Base-by-base conservation (phyloP, 805 yeast species). In the Yarrowia sp. region DNA sequence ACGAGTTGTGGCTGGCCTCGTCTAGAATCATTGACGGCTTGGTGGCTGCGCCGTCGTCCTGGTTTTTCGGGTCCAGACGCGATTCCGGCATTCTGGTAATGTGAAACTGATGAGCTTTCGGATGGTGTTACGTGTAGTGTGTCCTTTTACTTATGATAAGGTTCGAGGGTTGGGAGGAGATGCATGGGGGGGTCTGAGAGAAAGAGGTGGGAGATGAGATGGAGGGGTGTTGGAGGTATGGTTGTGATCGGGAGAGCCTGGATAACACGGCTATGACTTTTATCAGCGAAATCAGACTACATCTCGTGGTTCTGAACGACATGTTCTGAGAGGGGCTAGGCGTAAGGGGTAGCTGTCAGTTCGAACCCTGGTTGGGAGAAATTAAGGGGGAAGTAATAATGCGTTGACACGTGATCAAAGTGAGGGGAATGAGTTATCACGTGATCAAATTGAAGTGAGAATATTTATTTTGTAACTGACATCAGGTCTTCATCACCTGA, bases 21-120 rank as follows among this genome's bases (percentile, higher is more conserved):
- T 56, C 64, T 19, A 56, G 48, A 16, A 56, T 56, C 64, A 56
- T 56, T 14, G 64, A 56, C 49, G 64, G 2, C 64, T 42, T 56
- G 63, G 63, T 16, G n/a, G 63, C 32, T 5, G 32, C 63, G n/a
- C 10, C 26, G 49, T 56, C 49, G 40, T 22, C 49, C 40, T 41
- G 38, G 64, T 56, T 56, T 56, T 56, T 41, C 7, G 64, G 48
- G 49, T 56, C 64, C 49, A 56, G 64, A 26, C 64, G 64, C 49
- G 64, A 56, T 42, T 56, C 64, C 10, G 64, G 64, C 64, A 56
- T 56, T 35, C 46, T 56, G 38, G 64, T 3, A 12, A 16, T 22
- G 11, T 26, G 32, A 26, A 26, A 26, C 32, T 26, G 32, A 26
- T 26, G 32, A 26, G 32, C 32, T 26, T 26, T 26, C 32, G 35